These are phyloP conservation scores for Gyrodon lividus DNA, from an alignment of 768 basidiomycete genomes.

Conservation along the genomic window DNA sequence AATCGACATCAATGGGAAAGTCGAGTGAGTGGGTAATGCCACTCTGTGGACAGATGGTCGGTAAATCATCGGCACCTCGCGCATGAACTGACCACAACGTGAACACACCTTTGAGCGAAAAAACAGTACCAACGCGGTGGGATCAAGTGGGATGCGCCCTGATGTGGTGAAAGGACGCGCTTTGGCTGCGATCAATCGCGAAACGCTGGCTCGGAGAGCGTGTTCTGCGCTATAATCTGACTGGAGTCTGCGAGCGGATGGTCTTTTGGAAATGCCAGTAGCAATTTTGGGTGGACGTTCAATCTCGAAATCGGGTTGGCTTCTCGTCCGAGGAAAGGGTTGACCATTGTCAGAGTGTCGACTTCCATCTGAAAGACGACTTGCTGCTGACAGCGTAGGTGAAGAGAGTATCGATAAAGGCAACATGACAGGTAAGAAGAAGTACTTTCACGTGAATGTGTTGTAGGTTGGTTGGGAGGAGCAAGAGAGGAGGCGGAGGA, in stretches of 20 bases:
- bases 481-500: constrained; percentile 12
- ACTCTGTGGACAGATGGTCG: constrained; percentile 43
- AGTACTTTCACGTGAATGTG: constrained; percentile 1
- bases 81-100: not conserved
- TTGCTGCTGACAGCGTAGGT: constrained; percentile 32
- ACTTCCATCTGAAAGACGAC: constrained; percentile 40
- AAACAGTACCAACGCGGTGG: constrained; percentile 66
- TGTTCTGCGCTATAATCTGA: constrained; percentile 52
- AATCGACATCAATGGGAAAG: constrained; percentile 77
- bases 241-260: constrained; percentile 30
- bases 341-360: constrained; percentile 34
- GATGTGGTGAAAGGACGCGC: constrained; percentile 61
- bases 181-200: constrained; percentile 56
- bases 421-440: constrained; percentile 21
- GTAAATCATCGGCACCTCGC: not conserved
- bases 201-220: constrained; percentile 53
- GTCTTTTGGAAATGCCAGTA: constrained; percentile 29
- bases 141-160: constrained; percentile 70
- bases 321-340: constrained; percentile 41
- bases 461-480: constrained; percentile 14
- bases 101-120: constrained; percentile 71
- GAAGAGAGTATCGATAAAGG: constrained; percentile 31
- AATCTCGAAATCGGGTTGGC: constrained; percentile 61
- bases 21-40: constrained; percentile 79
- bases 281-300: constrained; percentile 49